phyloP scores from a whole-genome alignment of 371 early-diverging fungal species.

The Mortierella sp. region DNA sequence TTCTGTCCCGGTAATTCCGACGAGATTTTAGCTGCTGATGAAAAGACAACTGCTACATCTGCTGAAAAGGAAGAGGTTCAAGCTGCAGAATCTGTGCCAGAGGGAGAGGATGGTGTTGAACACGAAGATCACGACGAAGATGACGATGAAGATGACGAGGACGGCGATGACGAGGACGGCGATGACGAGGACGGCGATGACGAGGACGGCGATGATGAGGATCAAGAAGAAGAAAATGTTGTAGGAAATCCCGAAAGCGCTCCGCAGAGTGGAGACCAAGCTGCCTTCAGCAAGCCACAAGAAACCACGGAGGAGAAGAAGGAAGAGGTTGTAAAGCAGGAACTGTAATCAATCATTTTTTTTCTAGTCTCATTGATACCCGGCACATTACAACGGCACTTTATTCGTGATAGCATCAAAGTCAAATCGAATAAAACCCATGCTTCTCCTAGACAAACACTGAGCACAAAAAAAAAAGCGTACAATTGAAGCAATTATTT shows the following conservation, averaged over 20 bases:
- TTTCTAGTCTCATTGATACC: not conserved
- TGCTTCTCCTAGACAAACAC: too few relatives aligned
- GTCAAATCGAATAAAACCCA: too few relatives aligned
- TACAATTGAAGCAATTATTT: too few relatives aligned
- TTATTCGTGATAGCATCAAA: too few relatives aligned
- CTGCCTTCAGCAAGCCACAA: not conserved
- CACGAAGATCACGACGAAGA: not conserved
- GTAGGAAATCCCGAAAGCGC: not conserved
- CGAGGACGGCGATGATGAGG: not conserved
- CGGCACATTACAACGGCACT: not conserved
- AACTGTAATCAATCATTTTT: not conserved
- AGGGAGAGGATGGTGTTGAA: not conserved
- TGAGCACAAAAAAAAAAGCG: too few relatives aligned
- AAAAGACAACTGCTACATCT: not conserved
- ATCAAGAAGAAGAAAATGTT: not conserved
- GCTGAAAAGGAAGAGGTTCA: not conserved
- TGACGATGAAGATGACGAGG: not conserved
- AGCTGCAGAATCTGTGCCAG: not conserved
- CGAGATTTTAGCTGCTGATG: not conserved
- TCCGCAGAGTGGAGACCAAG: not conserved
- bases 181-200: slow-evolving; percentile 5
- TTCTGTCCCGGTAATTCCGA: slow-evolving; percentile 19
- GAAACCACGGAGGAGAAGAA: not conserved
- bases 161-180: not conserved
- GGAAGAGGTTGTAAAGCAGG: not conserved